Percentiles rank a stretch among this genome's conserved stretches.
Evolutionary conservation across 2,329 filamentous ascomycete species (phyloP).

Genomic region (Fusarium mangiferae): DNA sequence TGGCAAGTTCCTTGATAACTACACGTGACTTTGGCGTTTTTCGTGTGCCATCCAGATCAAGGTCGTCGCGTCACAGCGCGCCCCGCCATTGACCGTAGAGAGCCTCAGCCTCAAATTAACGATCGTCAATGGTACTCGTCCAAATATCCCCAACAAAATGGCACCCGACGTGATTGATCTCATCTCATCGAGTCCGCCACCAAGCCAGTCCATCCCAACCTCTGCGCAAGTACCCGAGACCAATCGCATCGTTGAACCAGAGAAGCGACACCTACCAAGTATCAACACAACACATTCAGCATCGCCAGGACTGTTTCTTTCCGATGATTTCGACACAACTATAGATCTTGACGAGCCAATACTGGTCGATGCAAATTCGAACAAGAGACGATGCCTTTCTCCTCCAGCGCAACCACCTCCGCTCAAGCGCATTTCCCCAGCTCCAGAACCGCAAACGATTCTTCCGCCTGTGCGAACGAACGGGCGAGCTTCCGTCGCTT

Average conservation of each 20-base stretch:
- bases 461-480: slow-evolving; percentile 14
- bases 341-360: slow-evolving; percentile 49
- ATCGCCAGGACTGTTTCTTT: slow-evolving; percentile 32
- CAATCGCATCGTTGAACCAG: not conserved
- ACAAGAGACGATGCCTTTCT: slow-evolving; percentile 47
- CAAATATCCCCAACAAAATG: slow-evolving; percentile 39
- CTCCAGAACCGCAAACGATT: not conserved
- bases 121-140: not conserved
- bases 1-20: not conserved
- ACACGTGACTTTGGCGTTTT: slow-evolving; percentile 45
- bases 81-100: slow-evolving; percentile 10
- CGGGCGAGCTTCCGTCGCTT: not conserved
- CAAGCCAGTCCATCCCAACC: not conserved
- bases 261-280: not conserved
- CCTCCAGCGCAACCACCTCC: slow-evolving; percentile 18
- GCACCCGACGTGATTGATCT: slow-evolving; percentile 50
- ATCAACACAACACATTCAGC: not conserved
- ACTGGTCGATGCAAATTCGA: slow-evolving; percentile 32
- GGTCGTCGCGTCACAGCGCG: slow-evolving; percentile 36
- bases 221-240: not conserved
- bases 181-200: slow-evolving; percentile 50
- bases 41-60: slow-evolving; percentile 14
- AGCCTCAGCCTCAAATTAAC: not conserved
- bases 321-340: slow-evolving; percentile 55
- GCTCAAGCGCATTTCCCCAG: slow-evolving; percentile 29